These are phyloP conservation scores for Penicillium tannophilum DNA, from an alignment of 495 filamentous ascomycete species.

Conservation along the genomic window DNA sequence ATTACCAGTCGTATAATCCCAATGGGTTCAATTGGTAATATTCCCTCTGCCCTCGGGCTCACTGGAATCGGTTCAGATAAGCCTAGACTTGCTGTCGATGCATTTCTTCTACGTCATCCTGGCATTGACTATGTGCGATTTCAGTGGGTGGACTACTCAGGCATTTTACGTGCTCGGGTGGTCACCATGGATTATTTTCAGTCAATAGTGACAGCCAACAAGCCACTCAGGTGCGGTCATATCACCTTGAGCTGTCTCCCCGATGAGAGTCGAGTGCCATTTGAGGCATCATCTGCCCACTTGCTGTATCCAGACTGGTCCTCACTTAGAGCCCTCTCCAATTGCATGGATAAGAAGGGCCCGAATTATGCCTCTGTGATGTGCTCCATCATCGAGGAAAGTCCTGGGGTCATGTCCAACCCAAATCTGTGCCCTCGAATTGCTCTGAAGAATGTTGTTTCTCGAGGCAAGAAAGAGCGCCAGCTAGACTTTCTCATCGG, in stretches of 20 bases:
- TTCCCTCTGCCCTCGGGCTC: neutral
- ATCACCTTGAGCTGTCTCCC: constrained; percentile 1
- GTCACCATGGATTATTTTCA: constrained; percentile 10
- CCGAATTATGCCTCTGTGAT: neutral
- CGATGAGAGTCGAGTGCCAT: neutral
- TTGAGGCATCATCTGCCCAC: neutral
- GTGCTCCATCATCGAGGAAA: constrained; percentile 2
- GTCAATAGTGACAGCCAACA: constrained; percentile 9
- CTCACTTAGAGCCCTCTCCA: neutral
- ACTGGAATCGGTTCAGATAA: neutral
- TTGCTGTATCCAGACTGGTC: constrained; percentile 3
- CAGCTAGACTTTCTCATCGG: constrained; percentile 57
- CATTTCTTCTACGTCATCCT: neutral
- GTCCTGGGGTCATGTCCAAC: neutral
- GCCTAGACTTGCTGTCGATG: neutral
- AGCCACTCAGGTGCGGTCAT: constrained; percentile 6
- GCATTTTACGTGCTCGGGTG: constrained; percentile 14
- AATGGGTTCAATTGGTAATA: neutral
- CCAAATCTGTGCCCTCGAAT: constrained; percentile 7
- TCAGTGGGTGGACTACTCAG: constrained; percentile 24
- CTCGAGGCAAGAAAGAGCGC: neutral
- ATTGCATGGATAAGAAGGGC: neutral
- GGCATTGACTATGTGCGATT: constrained; percentile 16
- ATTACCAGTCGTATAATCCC: too few relatives aligned
- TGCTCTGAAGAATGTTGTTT: constrained; percentile 9